Base-by-base conservation (phyloP, 1,284 basidiomycete species). In the Trametes polyzona region DNA sequence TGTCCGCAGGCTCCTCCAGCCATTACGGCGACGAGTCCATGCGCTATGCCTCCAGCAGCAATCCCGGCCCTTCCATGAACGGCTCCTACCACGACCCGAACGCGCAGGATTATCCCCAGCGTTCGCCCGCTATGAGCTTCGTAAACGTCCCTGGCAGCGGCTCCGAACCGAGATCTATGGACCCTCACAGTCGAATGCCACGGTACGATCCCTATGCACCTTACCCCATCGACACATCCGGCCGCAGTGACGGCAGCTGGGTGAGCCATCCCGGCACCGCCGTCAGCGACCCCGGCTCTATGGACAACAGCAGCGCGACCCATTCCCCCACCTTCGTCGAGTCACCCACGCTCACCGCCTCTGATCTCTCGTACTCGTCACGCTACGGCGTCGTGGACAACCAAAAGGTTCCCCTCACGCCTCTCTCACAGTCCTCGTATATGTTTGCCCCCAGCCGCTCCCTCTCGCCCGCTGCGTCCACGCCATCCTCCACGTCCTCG, bases 401-500 rank as follows among this genome's bases (percentile, higher is more conserved):
- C 58, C 88, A 90, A 69, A 72, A 81, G 35, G 64, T 80, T 33
- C 65, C 88, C 49, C 78, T 78, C 59, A 78, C 75, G 52, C 73
- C 86, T 54, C 83, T 88, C 61, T 74, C 78, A 35, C 59, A 65
- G 30, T 78, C 83, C 7, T 79, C 84, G 11, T 90, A 89, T 68
- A 77, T 84, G 47, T 88, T 87, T 68, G 77, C 86, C 19, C 76
- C 76, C 55, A 88, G 85, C 69, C 85, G 88, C 50, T 88, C 88
- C 17, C 78, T 89, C 63, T 90, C 88, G n/a, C 87, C 87, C 32
- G 78, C 80, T 17, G 76, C 80, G 19, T 86, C 87, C 5, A 86
- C 85, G n/a, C 82, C 83, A 32, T 81, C 83, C 46, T 86, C 86
- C 21, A 81, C 85, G 23, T 83, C 87, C 39, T 83, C 85, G 55